Evolutionary conservation across 192 early-diverging fungal species (phyloP).

Genomic region (Podila verticillata): DNA sequence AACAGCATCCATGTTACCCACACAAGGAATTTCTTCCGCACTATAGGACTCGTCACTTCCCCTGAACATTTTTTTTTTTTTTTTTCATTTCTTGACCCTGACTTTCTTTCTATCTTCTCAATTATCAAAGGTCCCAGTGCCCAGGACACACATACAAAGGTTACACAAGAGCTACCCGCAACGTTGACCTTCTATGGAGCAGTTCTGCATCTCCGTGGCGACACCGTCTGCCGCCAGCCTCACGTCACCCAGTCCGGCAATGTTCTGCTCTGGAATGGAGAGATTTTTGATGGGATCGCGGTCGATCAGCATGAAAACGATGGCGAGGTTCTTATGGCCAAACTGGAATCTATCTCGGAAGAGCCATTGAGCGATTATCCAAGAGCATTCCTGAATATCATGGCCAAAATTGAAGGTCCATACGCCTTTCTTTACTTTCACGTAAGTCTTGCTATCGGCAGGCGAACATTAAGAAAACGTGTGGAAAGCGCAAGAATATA

Average conservation of each 20-base stretch:
- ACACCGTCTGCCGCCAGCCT: conserved; percentile 65
- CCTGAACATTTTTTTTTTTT: not conserved
- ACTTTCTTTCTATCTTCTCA: not conserved
- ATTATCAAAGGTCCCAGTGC: conserved; percentile 59
- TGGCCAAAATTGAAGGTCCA: conserved; percentile 74
- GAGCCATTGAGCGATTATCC: not conserved
- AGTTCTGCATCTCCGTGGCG: conserved; percentile 79
- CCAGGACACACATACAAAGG: conserved; percentile 34
- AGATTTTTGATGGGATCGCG: conserved; percentile 83
- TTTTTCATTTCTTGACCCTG: not conserved
- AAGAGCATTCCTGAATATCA: conserved; percentile 45
- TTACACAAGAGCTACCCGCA: not conserved
- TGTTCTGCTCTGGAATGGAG: conserved; percentile 88
- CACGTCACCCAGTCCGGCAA: conserved; percentile 57
- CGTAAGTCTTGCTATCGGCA: conserved; percentile 20
- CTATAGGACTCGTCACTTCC: not conserved
- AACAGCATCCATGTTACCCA: not conserved
- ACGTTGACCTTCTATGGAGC: conserved; percentile 58
- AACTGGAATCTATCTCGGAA: conserved; percentile 20
- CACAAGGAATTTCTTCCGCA: not conserved
- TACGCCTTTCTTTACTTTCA: conserved; percentile 84
- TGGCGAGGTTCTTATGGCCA: conserved; percentile 32
- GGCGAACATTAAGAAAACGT: not conserved
- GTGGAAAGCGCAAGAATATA: no score
- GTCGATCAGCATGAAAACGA: conserved; percentile 54